Evolutionary conservation across 208 protist species (phyloP), one percentile per base, ranked within the genome.

Genomic region (Paratrypanosoma confusum): DNA sequence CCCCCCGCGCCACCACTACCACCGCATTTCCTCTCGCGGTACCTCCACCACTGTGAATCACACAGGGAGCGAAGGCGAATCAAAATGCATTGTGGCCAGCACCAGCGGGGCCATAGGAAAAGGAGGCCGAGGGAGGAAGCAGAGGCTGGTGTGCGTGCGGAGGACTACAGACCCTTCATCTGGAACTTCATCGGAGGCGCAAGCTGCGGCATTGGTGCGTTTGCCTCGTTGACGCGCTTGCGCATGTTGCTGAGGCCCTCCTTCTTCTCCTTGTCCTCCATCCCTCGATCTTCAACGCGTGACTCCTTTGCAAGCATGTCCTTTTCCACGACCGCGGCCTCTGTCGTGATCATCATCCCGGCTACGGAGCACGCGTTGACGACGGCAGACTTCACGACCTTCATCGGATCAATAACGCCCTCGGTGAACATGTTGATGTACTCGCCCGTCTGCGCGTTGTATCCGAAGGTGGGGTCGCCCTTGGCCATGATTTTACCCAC

Each of bases 361-460:
- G 97, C 83, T 10, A 99, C 96, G 25, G 83, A 96, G 44, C 94
- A 85, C n/a, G 97, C 94, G 57, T 99, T 96, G 21, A 97, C 71
- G 1, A 99, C 78, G 7, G 96, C 95, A 8, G 96, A 97, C 47
- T 96, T 85, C 27, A 99, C 97, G 14, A 99, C 98, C 80, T 99
- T 99, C 65, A 96, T 97, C 34, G 98, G 98, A 72, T 99, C 98
- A 57, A 99, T 96, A 63, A 99, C 99, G 53, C 98, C 98, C 5
- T 72, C 78, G 41, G 93, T 55, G 54, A 99, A 88, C 96, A 99
- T 98, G 66, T 99, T 89, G 42, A 83, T 78, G 63, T 97, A 99
- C 57, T 97, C 58, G 37, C 75, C 80, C 7, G 71, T 97, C 50
- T 90, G 74, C 1, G 96, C 95, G 62, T 99, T 90, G 72, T 95